Percentiles rank a stretch among this genome's conserved stretches.
phyloP scores from a whole-genome alignment of 225 moss, liverwort and hornwort species.

The Sphagnum contortum region DNA sequence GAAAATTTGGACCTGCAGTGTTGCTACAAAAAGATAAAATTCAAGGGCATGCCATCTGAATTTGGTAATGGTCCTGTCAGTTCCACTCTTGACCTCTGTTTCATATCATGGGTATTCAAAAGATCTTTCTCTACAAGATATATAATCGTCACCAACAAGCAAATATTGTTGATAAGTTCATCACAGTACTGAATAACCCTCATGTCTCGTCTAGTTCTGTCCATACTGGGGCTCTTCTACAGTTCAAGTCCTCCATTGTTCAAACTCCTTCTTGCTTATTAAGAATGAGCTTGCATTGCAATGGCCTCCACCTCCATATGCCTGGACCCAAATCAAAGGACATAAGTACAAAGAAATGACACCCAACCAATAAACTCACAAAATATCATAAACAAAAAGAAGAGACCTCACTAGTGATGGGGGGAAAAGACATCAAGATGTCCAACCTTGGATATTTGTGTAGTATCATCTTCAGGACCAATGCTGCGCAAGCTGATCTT shows the following conservation, averaged over 20 bases:
- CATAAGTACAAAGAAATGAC: conserved; percentile 1
- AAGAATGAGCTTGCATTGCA: conserved; percentile 69
- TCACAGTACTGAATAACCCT: no score
- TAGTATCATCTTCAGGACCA: conserved; percentile 61
- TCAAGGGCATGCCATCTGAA: no score
- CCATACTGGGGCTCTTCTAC: no score
- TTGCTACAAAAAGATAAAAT: no score
- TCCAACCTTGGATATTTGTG: conserved; percentile 58
- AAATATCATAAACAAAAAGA: neutral
- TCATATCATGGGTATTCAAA: no score
- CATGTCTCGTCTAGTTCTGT: no score
- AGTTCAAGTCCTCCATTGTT: conserved; percentile 38
- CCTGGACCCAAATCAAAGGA: conserved; percentile 8
- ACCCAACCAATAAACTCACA: neutral
- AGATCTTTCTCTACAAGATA: no score
- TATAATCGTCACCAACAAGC: no score
- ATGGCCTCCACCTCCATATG: conserved; percentile 79
- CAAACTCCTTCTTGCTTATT: conserved; percentile 34
- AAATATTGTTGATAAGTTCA: no score
- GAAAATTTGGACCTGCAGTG: no score
- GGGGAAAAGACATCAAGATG: neutral
- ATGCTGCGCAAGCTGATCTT: conserved; percentile 84
- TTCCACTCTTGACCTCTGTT: no score
- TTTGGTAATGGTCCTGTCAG: no score
- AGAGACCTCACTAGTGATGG: neutral